These are phyloP conservation scores for Fusarium sp. DNA, from an alignment of 2,329 filamentous ascomycete species.

Conservation along the genomic window DNA sequence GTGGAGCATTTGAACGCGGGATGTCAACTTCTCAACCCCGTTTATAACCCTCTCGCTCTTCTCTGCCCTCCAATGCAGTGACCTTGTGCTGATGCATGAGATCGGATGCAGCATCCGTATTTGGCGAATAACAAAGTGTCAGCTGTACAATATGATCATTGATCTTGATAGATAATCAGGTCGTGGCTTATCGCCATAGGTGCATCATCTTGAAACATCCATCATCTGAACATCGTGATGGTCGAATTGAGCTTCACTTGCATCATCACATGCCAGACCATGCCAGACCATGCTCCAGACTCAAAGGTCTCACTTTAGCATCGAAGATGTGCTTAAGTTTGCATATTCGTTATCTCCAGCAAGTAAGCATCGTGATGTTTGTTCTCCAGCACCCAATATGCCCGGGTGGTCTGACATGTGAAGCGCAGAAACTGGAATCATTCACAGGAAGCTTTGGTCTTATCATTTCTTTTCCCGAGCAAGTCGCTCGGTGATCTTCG, in stretches of 20 bases:
- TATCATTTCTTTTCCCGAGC: constrained; percentile 2
- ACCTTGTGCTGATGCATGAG: constrained; percentile 23
- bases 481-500: neutral
- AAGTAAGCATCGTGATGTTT: neutral
- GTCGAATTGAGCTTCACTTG: constrained; percentile 13
- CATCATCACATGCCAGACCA: neutral
- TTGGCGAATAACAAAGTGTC: constrained; percentile 8
- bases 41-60: constrained; percentile 27
- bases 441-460: neutral
- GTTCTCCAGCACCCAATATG: neutral
- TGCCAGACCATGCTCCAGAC: constrained; percentile 4
- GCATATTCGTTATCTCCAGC: neutral
- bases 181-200: constrained; percentile 15
- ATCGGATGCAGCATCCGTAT: constrained; percentile 26
- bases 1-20: constrained; percentile 41
- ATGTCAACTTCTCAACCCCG: constrained; percentile 31
- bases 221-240: neutral
- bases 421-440: constrained; percentile 1
- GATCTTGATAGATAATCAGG: constrained; percentile 26
- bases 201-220: constrained; percentile 7
- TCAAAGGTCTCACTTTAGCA: constrained; percentile 1
- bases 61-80: constrained; percentile 28
- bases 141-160: constrained; percentile 6
- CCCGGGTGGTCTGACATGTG: constrained; percentile 16
- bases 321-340: neutral